phyloP scores from a whole-genome alignment of 352 stramenopile species.

The Phytopythium oedochilum region DNA sequence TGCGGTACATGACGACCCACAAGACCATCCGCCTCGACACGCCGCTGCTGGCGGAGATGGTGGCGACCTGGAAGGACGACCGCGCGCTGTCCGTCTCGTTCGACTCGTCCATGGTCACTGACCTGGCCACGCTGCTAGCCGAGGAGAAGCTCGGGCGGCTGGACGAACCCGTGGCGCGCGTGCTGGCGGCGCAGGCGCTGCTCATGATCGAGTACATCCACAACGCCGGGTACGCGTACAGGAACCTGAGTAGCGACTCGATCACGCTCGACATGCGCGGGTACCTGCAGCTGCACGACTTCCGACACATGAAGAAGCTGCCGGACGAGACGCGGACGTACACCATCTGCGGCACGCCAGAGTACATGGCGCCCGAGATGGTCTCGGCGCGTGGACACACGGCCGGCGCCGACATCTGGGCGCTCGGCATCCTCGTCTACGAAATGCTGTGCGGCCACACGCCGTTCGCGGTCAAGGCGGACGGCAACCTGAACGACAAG shows the following conservation, averaged over 20 bases:
- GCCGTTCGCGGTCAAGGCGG: constrained; percentile 73
- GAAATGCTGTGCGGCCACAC: constrained; percentile 84
- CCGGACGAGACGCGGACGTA: constrained; percentile 79
- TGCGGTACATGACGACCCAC: constrained; percentile 61
- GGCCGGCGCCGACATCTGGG: constrained; percentile 79
- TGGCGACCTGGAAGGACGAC: constrained; percentile 75
- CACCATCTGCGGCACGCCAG: constrained; percentile 84
- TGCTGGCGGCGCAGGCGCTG: constrained; percentile 66
- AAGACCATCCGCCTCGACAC: constrained; percentile 67
- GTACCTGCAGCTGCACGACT: constrained; percentile 84
- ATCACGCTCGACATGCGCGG: constrained; percentile 77
- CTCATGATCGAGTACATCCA: constrained; percentile 86
- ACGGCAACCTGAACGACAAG: constrained; percentile 65
- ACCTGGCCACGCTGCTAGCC: constrained; percentile 50
- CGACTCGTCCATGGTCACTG: constrained; percentile 61
- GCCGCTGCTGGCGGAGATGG: constrained; percentile 65
- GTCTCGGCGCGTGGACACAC: constrained; percentile 79
- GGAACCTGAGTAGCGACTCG: constrained; percentile 84
- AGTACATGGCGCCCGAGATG: constrained; percentile 90
- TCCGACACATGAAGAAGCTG: constrained; percentile 82
- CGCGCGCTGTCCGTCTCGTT: constrained; percentile 79
- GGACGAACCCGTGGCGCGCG: constrained; percentile 43
- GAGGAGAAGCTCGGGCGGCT: constrained; percentile 58
- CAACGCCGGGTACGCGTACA: constrained; percentile 71
- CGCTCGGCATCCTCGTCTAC: constrained; percentile 81